These are phyloP conservation scores for Boletus subcaerulescens DNA, from an alignment of 768 basidiomycete genomes.

Conservation along the genomic window DNA sequence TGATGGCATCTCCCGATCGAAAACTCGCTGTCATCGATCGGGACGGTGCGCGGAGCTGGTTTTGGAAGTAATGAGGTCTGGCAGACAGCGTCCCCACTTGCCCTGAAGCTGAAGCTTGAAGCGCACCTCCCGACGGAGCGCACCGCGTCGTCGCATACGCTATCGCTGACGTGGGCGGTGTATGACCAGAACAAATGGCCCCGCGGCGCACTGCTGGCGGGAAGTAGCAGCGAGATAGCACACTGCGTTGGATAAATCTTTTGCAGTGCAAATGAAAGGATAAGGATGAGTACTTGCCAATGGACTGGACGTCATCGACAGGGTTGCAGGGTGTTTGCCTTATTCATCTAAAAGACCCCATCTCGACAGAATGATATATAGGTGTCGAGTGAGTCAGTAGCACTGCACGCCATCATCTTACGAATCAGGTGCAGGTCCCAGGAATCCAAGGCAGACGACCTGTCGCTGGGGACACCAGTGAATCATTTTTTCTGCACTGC, in stretches of 20 bases:
- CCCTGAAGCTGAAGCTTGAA: too few species aligned
- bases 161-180: not conserved
- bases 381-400: not conserved
- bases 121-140: not conserved
- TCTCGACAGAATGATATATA: slow-evolving; percentile 7
- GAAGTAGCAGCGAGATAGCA: not conserved
- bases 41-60: slow-evolving; percentile 14
- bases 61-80: slow-evolving; percentile 9
- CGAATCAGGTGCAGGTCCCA: not conserved
- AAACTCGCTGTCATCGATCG: slow-evolving; percentile 18
- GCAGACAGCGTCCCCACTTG: not conserved
- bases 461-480: too few species aligned
- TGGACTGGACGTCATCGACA: slow-evolving; percentile 7
- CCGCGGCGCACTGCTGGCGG: not conserved
- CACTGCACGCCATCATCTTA: slow-evolving; percentile 1
- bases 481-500: not conserved
- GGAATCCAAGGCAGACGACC: too few species aligned
- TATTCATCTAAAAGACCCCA: slow-evolving; percentile 4
- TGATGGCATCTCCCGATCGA: slow-evolving; percentile 22
- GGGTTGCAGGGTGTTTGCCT: slow-evolving; percentile 5
- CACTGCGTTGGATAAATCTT: not conserved
- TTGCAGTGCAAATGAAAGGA: not conserved
- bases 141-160: not conserved
- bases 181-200: not conserved
- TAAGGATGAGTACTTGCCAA: not conserved